These are phyloP conservation scores for Xylaria polymorpha DNA, from an alignment of 2,329 filamentous ascomycete species.

Conservation along the genomic window DNA sequence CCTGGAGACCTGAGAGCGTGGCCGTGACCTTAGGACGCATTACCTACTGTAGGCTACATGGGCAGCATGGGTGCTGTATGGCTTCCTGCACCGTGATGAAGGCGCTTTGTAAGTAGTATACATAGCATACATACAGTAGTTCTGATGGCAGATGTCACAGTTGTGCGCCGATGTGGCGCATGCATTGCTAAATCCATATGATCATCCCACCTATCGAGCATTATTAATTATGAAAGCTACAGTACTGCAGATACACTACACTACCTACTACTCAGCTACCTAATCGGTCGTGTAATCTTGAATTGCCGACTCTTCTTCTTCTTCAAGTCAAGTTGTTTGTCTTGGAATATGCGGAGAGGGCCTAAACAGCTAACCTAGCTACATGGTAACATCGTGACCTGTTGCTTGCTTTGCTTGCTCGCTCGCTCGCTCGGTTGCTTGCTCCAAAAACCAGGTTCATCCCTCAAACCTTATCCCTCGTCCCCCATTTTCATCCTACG, in stretches of 20 bases:
- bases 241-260: too few species aligned
- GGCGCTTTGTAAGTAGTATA: constrained; percentile 3
- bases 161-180: constrained; percentile 15
- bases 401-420: neutral
- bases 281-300: constrained; percentile 10
- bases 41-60: constrained; percentile 13
- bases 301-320: neutral
- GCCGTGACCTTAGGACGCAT: constrained; percentile 3
- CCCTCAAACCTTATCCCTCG: constrained; percentile 20
- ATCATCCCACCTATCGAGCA: constrained; percentile 26
- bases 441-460: constrained; percentile 26
- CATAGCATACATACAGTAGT: constrained; percentile 21
- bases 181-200: constrained; percentile 3
- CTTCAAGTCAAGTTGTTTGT: neutral
- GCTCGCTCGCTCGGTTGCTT: constrained; percentile 19
- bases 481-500: constrained; percentile 16
- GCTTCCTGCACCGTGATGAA: constrained; percentile 19
- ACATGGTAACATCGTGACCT: too few species aligned
- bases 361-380: neutral
- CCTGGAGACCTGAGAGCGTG: constrained; percentile 2
- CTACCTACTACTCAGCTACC: too few species aligned
- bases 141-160: constrained; percentile 31
- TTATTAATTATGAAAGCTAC: constrained; percentile 1
- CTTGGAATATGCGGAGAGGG: constrained; percentile 4
- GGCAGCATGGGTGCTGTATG: constrained; percentile 18